phyloP scores from a whole-genome alignment of 371 early-diverging fungal genomes.

The Blakeslea trispora region DNA sequence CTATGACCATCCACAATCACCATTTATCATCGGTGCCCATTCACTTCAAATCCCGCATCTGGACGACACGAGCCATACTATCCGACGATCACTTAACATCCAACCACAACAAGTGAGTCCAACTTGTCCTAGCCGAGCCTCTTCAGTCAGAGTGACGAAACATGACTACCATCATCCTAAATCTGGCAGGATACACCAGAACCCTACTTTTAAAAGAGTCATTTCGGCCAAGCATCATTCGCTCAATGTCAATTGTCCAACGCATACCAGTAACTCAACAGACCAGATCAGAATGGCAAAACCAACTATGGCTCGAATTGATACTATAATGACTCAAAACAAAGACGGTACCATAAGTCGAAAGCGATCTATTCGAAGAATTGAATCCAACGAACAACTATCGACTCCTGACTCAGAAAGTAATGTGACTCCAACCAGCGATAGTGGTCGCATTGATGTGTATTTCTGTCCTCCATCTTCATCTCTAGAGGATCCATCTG shows the following conservation, averaged over 20 bases:
- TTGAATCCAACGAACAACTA: slow-evolving; percentile 1
- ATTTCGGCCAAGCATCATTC: slow-evolving; percentile 15
- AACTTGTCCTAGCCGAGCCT: slow-evolving; percentile 21
- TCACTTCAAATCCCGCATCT: slow-evolving; percentile 39
- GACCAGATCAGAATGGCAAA: slow-evolving; percentile 21
- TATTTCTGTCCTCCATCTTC: slow-evolving; percentile 19
- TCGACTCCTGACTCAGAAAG: neutral
- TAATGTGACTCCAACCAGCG: slow-evolving; percentile 2
- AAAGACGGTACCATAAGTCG: slow-evolving; percentile 23
- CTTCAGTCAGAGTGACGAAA: slow-evolving; percentile 42
- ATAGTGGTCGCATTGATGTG: slow-evolving; percentile 14
- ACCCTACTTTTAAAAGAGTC: slow-evolving; percentile 20
- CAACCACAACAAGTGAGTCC: slow-evolving; percentile 5
- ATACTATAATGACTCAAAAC: slow-evolving; percentile 19
- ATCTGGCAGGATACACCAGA: slow-evolving; percentile 6
- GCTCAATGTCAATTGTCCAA: neutral
- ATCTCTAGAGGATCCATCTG: neutral
- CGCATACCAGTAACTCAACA: slow-evolving; percentile 7
- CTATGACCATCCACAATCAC: slow-evolving; percentile 23
- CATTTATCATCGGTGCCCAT: slow-evolving; percentile 27
- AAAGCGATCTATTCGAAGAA: slow-evolving; percentile 30
- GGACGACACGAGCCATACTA: slow-evolving; percentile 23
- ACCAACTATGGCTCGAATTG: slow-evolving; percentile 33
- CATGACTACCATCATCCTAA: slow-evolving; percentile 25
- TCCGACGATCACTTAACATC: slow-evolving; percentile 38